phyloP scores from a whole-genome alignment of 202 grass and related monocot species.

The Setaria viridis region DNA sequence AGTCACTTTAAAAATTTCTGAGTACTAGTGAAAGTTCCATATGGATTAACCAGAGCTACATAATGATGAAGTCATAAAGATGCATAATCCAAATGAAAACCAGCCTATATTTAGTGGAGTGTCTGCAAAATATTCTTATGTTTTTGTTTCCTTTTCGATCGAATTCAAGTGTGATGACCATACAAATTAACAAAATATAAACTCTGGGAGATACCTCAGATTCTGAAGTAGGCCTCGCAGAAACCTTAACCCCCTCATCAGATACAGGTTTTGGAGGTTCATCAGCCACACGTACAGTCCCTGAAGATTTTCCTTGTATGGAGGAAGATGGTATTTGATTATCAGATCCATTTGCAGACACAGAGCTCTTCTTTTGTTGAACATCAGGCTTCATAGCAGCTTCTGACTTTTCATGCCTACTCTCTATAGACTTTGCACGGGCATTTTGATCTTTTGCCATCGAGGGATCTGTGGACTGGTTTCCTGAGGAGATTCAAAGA shows the following conservation, averaged over 20 bases:
- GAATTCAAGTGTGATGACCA: not conserved
- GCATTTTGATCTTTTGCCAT: conserved; percentile 62
- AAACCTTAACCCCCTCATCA: conserved; percentile 72
- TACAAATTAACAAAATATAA: not conserved
- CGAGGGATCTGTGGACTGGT: conserved; percentile 61
- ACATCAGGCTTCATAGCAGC: conserved; percentile 60
- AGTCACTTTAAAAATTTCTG: not conserved
- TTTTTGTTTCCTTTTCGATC: not conserved
- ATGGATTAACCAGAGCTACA: not conserved
- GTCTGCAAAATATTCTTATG: not conserved
- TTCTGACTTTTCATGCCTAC: conserved; percentile 78
- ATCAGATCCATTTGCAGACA: conserved; percentile 69
- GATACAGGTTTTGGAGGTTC: conserved; percentile 65
- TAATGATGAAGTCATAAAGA: not conserved
- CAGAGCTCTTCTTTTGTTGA: conserved; percentile 62
- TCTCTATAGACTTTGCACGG: conserved; percentile 72
- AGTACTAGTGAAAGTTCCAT: not conserved
- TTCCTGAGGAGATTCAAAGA: conserved; percentile 59
- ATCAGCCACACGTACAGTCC: conserved; percentile 53
- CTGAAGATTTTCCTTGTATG: conserved; percentile 63
- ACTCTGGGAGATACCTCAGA: conserved; percentile 67
- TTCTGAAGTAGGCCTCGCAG: conserved; percentile 62
- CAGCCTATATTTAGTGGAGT: not conserved
- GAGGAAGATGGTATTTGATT: conserved; percentile 52
- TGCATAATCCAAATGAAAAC: not conserved